phyloP scores from a whole-genome alignment of 192 early-diverging fungal species.

The Coemansia sp. region DNA sequence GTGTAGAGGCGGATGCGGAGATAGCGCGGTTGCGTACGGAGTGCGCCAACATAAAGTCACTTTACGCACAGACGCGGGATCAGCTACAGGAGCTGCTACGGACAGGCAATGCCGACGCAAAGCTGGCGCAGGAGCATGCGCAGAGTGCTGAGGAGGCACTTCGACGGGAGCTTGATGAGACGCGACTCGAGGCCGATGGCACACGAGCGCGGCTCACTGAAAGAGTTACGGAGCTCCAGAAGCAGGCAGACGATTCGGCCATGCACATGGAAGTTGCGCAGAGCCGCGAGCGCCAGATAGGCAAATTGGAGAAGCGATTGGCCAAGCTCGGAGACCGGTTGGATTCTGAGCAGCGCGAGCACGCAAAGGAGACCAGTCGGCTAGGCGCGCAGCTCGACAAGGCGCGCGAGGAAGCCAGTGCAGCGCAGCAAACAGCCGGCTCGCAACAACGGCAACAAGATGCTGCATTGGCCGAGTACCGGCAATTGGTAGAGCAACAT shows the following conservation, averaged over 20 bases:
- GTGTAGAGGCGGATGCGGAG: neutral
- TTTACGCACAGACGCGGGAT: slow-evolving; percentile 51
- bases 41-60: slow-evolving; percentile 44
- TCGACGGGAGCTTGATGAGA: slow-evolving; percentile 13
- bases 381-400: slow-evolving; percentile 3
- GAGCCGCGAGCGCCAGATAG: slow-evolving; percentile 11
- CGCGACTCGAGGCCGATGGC: neutral
- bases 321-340: neutral
- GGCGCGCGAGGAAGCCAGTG: slow-evolving; percentile 5
- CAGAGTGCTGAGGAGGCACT: slow-evolving; percentile 11
- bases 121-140: slow-evolving; percentile 14
- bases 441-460: slow-evolving; percentile 9
- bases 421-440: neutral
- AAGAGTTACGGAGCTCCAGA: slow-evolving; percentile 5
- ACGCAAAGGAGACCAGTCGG: too few species aligned
- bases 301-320: slow-evolving; percentile 9
- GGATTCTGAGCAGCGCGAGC: neutral
- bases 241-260: slow-evolving; percentile 6
- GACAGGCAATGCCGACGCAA: slow-evolving; percentile 23
- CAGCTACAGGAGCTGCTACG: slow-evolving; percentile 44
- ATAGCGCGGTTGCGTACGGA: slow-evolving; percentile 33
- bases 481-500: slow-evolving; percentile 34
- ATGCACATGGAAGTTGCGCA: slow-evolving; percentile 9
- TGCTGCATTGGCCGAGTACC: slow-evolving; percentile 7
- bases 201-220: neutral